Percentiles rank a stretch among this genome's conserved stretches.
These are phyloP conservation scores for Neurospora pannonica DNA, from an alignment of 495 filamentous ascomycete species.

Conservation along the genomic window DNA sequence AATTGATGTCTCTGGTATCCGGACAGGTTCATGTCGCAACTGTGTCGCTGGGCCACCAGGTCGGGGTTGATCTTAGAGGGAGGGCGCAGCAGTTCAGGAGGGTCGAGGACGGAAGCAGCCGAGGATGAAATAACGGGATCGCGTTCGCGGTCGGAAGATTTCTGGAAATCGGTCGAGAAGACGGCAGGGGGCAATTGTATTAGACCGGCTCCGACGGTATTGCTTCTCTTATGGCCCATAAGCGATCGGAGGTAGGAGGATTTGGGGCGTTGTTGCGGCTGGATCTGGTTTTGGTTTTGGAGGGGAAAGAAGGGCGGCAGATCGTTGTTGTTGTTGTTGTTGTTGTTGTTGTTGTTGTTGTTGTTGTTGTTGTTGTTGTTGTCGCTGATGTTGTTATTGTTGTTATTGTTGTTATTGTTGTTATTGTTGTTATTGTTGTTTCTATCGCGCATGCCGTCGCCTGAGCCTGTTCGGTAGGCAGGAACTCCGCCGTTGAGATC, in stretches of 20 bases:
- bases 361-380: neutral
- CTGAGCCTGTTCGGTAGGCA: neutral
- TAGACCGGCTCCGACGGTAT: conserved; percentile 35
- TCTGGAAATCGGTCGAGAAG: neutral
- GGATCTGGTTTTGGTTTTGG: neutral
- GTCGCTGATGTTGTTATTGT: neutral
- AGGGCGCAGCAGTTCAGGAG: neutral
- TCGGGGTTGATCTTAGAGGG: conserved; percentile 9
- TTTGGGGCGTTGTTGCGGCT: conserved; percentile 38
- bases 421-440: neutral
- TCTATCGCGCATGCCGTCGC: neutral
- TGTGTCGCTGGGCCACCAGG: neutral
- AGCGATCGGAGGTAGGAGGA: conserved; percentile 50
- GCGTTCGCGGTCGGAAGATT: neutral
- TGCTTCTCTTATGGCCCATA: conserved; percentile 41
- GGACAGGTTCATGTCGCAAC: conserved; percentile 9
- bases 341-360: neutral
- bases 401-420: neutral
- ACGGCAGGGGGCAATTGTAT: conserved; percentile 17
- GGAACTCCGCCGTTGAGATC: conserved; percentile 5
- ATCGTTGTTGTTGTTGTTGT: neutral
- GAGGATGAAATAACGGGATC: neutral
- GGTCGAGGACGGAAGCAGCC: neutral
- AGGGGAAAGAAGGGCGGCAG: neutral
- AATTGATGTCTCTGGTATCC: conserved; percentile 22